Percentiles rank a stretch among this genome's conserved stretches.
Evolutionary conservation across 768 basidiomycete species (phyloP).

Genomic region (Podaxis sp.): DNA sequence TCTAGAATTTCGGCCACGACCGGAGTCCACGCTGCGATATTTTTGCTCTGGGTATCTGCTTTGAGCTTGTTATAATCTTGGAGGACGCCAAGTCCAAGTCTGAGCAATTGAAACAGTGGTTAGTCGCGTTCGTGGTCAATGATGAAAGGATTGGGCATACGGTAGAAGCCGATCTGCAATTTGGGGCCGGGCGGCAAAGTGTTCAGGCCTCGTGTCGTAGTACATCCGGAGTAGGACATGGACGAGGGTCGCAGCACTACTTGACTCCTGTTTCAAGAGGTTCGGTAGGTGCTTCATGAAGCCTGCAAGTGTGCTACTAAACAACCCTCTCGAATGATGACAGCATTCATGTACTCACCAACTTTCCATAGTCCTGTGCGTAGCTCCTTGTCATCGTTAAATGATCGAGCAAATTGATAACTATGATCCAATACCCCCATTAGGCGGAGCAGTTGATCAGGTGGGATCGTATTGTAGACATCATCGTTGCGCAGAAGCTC

Average conservation of each 20-base stretch:
- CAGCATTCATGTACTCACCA: conserved; percentile 56
- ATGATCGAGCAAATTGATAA: conserved; percentile 95
- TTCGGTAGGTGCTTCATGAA: conserved; percentile 99
- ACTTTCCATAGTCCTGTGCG: conserved; percentile 99
- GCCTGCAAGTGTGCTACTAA: conserved; percentile 45
- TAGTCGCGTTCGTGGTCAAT: conserved; percentile 9
- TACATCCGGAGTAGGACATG: conserved; percentile 94
- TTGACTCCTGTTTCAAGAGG: conserved; percentile 96
- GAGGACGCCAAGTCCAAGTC: conserved; percentile 84
- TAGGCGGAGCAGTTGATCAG: conserved; percentile 87
- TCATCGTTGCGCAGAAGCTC: conserved; percentile 91
- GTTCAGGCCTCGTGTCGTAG: conserved; percentile 84
- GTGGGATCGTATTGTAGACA: conserved; percentile 92
- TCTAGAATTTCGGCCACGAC: conserved; percentile 94
- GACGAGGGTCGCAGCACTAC: conserved; percentile 92
- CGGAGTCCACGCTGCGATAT: conserved; percentile 97
- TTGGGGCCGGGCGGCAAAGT: conserved; percentile 79
- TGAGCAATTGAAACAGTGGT: conserved; percentile 29
- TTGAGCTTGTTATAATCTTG: conserved; percentile 90
- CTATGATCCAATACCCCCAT: conserved; percentile 97
- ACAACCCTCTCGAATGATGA: not conserved
- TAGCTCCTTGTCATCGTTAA: conserved; percentile 98
- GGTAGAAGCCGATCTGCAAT: conserved; percentile 73
- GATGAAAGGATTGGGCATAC: conserved; percentile 38
- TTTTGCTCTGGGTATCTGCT: conserved; percentile 89